Percentiles rank a stretch among this genome's conserved stretches.
phyloP scores from a whole-genome alignment of 768 basidiomycete species.

The Termitomyces sp. region DNA sequence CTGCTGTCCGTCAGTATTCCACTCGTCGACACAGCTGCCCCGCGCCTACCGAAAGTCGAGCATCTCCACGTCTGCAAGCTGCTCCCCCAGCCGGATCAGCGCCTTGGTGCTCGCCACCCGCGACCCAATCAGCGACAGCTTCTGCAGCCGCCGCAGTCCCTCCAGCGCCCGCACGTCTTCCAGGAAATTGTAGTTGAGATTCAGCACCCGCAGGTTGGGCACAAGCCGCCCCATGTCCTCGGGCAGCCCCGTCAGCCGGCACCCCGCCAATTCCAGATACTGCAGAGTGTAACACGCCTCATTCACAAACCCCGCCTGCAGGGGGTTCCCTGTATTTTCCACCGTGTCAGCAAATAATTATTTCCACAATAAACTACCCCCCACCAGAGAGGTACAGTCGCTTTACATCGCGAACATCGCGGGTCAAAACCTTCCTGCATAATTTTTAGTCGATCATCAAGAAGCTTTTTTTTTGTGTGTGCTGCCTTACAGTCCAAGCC shows the following conservation, averaged over 20 bases:
- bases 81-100: constrained; percentile 64
- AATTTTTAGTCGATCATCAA: constrained; percentile 17
- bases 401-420: constrained; percentile 87
- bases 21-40: neutral
- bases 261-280: constrained; percentile 89
- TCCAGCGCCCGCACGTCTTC: constrained; percentile 63
- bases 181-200: constrained; percentile 97
- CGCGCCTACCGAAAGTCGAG: constrained; percentile 73
- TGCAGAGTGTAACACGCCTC: constrained; percentile 84
- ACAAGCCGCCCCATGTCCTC: constrained; percentile 52
- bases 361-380: constrained; percentile 23
- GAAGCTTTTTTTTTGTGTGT: constrained; percentile 29
- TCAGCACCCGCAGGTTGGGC: constrained; percentile 87
- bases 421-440: constrained; percentile 42
- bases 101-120: constrained; percentile 71
- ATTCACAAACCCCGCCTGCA: constrained; percentile 53
- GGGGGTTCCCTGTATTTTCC: constrained; percentile 53
- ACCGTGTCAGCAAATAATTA: neutral
- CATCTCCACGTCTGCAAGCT: constrained; percentile 80
- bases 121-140: constrained; percentile 83
- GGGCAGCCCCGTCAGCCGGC: constrained; percentile 77
- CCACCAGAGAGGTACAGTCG: constrained; percentile 91
- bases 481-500: constrained; percentile 54
- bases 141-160: constrained; percentile 71
- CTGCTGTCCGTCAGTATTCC: constrained; percentile 18